Conservation (phyloP, 208 protist genomes). For the Wallacemonas collosoma region DNA sequence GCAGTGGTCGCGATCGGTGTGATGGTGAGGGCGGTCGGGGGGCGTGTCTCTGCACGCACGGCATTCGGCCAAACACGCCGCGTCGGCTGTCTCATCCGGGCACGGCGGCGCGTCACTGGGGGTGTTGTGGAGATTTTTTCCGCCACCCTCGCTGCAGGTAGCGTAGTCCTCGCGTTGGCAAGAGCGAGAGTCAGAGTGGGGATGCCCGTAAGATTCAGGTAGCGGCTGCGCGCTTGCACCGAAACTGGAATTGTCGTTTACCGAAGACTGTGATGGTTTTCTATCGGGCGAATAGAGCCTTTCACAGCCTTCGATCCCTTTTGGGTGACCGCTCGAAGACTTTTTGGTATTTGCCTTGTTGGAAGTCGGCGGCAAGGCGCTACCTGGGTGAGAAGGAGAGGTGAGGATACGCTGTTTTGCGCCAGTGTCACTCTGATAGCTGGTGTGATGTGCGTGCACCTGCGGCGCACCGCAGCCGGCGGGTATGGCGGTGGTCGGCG, state of each 20-base stretch:
- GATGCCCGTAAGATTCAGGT: slow-evolving; percentile 9
- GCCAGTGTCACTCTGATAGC: no score
- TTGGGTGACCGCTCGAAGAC: slow-evolving; percentile 25
- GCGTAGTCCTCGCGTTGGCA: not conserved
- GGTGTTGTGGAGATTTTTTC: no score
- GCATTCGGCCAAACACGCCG: not conserved
- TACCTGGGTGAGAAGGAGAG: no score
- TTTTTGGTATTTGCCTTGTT: not conserved
- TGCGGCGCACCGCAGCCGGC: slow-evolving; percentile 11
- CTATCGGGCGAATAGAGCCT: slow-evolving; percentile 43
- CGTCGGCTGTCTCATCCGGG: not conserved
- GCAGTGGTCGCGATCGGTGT: not conserved
- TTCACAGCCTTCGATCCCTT: slow-evolving; percentile 54
- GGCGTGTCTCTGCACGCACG: no score
- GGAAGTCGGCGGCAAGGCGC: slow-evolving; percentile 11
- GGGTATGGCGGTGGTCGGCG: not conserved
- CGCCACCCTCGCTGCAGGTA: no score
- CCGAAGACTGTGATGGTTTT: slow-evolving; percentile 62
- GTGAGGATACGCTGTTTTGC: no score
- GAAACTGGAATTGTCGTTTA: not conserved
- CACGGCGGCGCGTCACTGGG: not conserved
- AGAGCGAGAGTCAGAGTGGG: not conserved
- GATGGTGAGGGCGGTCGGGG: no score
- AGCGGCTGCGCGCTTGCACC: not conserved
- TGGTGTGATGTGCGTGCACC: not conserved